These are phyloP conservation scores for Epicoccum sorghinum DNA, from an alignment of 2,329 filamentous ascomycete genomes.

Conservation along the genomic window DNA sequence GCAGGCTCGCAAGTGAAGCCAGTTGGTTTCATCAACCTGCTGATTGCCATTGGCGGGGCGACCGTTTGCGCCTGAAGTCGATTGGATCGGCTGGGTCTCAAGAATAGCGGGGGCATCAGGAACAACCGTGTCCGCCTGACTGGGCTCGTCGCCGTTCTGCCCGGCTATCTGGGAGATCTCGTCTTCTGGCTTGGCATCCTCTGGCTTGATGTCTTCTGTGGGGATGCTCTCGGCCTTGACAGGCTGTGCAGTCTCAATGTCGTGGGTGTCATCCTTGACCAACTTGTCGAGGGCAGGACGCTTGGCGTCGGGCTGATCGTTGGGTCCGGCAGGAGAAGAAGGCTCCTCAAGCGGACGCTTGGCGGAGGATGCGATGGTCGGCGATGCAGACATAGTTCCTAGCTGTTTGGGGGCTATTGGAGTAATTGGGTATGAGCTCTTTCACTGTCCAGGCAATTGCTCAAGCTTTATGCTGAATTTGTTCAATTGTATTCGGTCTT, in stretches of 20 bases:
- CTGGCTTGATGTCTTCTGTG: constrained; percentile 40
- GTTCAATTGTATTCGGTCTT: constrained; percentile 56
- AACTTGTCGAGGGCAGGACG: constrained; percentile 94
- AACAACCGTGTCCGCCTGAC: constrained; percentile 72
- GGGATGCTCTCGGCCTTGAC: constrained; percentile 44
- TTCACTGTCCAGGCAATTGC: constrained; percentile 38
- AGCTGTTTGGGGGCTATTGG: constrained; percentile 31
- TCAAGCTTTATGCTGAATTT: constrained; percentile 37
- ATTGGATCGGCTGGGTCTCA: constrained; percentile 65
- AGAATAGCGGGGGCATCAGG: constrained; percentile 61
- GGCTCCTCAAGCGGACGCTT: constrained; percentile 98
- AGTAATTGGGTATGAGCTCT: constrained; percentile 27
- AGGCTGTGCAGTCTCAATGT: constrained; percentile 51
- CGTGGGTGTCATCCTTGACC: constrained; percentile 69
- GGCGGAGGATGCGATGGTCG: constrained; percentile 63
- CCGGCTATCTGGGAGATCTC: constrained; percentile 37
- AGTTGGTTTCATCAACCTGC: constrained; percentile 86
- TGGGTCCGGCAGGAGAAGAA: constrained; percentile 88
- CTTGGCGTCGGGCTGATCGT: constrained; percentile 96
- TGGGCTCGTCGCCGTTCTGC: constrained; percentile 61
- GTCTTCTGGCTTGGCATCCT: constrained; percentile 33
- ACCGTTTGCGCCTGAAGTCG: constrained; percentile 61
- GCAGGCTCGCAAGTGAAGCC: constrained; percentile 96
- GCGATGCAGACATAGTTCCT: constrained; percentile 54
- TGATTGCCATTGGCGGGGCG: constrained; percentile 54